Evolutionary conservation across 768 basidiomycete species (phyloP).

Genomic region (Amyloporia xantha): DNA sequence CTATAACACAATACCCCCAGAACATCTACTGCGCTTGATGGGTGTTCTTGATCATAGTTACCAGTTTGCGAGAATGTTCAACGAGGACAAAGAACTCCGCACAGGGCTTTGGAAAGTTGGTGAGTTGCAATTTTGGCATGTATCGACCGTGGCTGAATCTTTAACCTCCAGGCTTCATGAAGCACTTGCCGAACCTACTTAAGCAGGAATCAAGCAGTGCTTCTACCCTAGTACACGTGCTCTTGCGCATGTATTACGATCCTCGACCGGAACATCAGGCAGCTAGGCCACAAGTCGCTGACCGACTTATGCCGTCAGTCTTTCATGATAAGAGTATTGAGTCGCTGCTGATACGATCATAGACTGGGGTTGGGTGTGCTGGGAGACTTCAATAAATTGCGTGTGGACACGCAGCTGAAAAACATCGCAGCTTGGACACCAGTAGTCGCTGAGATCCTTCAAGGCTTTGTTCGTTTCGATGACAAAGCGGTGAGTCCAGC

Average conservation of each 20-base stretch:
- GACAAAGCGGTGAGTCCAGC: constrained; percentile 78
- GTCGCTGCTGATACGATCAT: constrained; percentile 4
- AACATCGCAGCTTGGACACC: constrained; percentile 98
- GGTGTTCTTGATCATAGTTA: constrained; percentile 95
- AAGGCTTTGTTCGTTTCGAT: constrained; percentile 86
- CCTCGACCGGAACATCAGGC: constrained; percentile 81
- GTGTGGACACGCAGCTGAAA: constrained; percentile 85
- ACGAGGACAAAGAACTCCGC: constrained; percentile 95
- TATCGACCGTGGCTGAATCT: not conserved
- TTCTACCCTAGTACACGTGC: constrained; percentile 85
- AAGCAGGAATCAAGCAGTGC: constrained; percentile 99
- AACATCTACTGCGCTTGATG: constrained; percentile 90
- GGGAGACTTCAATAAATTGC: constrained; percentile 85
- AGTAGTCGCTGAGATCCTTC: constrained; percentile 92
- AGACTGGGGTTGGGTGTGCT: constrained; percentile 87
- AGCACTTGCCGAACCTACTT: constrained; percentile 92
- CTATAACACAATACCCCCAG: constrained; percentile 89
- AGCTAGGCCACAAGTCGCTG: constrained; percentile 72
- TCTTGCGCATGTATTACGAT: constrained; percentile 93
- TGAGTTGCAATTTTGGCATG: constrained; percentile 34
- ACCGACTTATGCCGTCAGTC: constrained; percentile 63
- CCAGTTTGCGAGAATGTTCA: constrained; percentile 95
- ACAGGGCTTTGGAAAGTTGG: constrained; percentile 99
- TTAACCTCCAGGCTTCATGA: constrained; percentile 82
- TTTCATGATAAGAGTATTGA: not conserved